Percentiles rank a stretch among this genome's conserved stretches.
Evolutionary conservation across 371 early-diverging fungal species (phyloP).

Genomic region (Mortierella sp.): DNA sequence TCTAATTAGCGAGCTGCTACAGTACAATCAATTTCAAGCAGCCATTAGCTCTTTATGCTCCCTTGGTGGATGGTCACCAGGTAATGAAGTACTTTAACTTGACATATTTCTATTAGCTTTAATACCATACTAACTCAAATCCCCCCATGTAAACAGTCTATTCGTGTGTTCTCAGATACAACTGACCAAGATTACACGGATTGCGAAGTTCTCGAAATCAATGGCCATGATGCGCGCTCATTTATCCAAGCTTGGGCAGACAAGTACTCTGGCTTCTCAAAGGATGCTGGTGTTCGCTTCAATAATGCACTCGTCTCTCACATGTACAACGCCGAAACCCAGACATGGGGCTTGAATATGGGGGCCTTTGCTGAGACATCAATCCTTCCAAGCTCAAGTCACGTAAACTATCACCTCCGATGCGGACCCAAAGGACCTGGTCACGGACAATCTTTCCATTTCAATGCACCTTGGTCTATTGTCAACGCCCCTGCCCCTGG

Average conservation of each 20-base stretch:
- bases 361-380: conserved; percentile 15
- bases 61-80: conserved; percentile 28
- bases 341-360: conserved; percentile 1
- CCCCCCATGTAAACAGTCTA: background rate
- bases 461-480: conserved; percentile 4
- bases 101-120: background rate
- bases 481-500: background rate
- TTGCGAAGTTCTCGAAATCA: conserved; percentile 25
- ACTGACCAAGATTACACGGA: background rate
- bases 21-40: conserved; percentile 6
- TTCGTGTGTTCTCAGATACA: conserved; percentile 18
- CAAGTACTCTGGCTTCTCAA: conserved; percentile 5
- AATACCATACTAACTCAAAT: background rate
- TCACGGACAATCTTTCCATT: background rate
- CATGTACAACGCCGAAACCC: conserved; percentile 1
- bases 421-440: background rate
- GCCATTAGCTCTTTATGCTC: conserved; percentile 21
- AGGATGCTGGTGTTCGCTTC: conserved; percentile 28
- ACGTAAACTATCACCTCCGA: conserved; percentile 13
- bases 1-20: conserved; percentile 21
- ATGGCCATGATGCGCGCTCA: conserved; percentile 14
- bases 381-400: background rate
- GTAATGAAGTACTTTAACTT: conserved; percentile 10
- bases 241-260: conserved; percentile 20
- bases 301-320: conserved; percentile 19